Evolutionary conservation across 2,329 filamentous ascomycete species (phyloP).

Genomic region (Epicoccum nigrum): DNA sequence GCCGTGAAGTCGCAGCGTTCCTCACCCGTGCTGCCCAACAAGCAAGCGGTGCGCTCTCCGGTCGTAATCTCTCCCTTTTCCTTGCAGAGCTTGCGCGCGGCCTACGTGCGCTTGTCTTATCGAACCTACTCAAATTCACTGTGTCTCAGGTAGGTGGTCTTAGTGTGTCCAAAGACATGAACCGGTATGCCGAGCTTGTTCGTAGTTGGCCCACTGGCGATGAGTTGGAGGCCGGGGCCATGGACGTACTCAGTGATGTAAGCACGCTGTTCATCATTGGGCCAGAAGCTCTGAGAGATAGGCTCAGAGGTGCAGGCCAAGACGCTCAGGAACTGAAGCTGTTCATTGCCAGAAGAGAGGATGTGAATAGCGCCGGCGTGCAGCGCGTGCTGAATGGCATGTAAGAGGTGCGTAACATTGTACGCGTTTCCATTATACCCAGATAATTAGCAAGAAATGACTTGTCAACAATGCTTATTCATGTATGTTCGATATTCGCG

Average conservation of each 20-base stretch:
- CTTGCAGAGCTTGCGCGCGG: conserved; percentile 82
- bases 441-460: background rate
- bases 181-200: conserved; percentile 86
- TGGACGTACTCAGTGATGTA: conserved; percentile 91
- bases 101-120: conserved; percentile 78
- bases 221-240: conserved; percentile 58
- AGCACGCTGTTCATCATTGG: conserved; percentile 96
- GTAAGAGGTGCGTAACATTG: conserved; percentile 6
- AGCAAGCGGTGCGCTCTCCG: conserved; percentile 74
- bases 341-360: conserved; percentile 85
- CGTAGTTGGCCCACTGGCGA: conserved; percentile 76
- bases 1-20: conserved; percentile 80
- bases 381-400: conserved; percentile 74
- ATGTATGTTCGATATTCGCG: background rate
- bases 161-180: conserved; percentile 95
- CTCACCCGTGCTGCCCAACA: conserved; percentile 70
- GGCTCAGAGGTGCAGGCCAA: conserved; percentile 53
- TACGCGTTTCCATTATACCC: background rate
- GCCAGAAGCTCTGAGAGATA: conserved; percentile 59
- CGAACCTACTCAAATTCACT: conserved; percentile 92
- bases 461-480: background rate
- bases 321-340: conserved; percentile 69
- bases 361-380: conserved; percentile 79
- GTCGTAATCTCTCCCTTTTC: conserved; percentile 81
- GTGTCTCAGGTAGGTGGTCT: conserved; percentile 92